phyloP scores from a whole-genome alignment of 495 filamentous ascomycete species.

The Extremus antarcticus region DNA sequence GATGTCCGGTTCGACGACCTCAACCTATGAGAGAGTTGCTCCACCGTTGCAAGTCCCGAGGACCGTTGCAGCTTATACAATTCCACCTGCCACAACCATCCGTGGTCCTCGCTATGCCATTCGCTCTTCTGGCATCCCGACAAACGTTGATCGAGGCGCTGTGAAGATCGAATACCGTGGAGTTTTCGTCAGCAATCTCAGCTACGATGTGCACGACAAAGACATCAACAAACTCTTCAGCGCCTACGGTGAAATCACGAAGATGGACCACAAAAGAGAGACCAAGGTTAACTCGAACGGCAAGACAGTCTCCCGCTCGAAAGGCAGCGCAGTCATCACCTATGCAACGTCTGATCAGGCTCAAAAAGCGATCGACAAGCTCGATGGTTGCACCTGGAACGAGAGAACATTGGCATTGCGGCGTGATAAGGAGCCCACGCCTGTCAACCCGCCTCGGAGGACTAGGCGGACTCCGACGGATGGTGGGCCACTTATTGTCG shows the following conservation, averaged over 20 bases:
- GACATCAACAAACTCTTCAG: conserved; percentile 22
- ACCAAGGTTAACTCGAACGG: conserved; percentile 21
- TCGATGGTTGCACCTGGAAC: conserved; percentile 18
- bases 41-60: background rate
- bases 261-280: conserved; percentile 17
- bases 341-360: conserved; percentile 22
- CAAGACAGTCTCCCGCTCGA: conserved; percentile 11
- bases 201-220: conserved; percentile 10
- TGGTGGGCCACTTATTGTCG: conserved; percentile 3
- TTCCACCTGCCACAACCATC: background rate
- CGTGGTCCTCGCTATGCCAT: conserved; percentile 14
- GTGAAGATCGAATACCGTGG: conserved; percentile 24
- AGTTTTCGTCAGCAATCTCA: conserved; percentile 26
- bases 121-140: conserved; percentile 17
- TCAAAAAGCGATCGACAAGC: conserved; percentile 13
- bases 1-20: background rate
- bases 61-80: background rate
- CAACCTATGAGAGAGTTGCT: background rate
- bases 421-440: conserved; percentile 23
- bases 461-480: background rate
- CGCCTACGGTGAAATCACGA: conserved; percentile 9
- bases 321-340: conserved; percentile 22
- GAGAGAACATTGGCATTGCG: conserved; percentile 21
- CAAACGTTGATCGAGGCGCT: conserved; percentile 22
- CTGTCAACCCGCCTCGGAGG: conserved; percentile 16